Conservation (phyloP, 306 rosid genomes). For the Echinosophora koreensis region DNA sequence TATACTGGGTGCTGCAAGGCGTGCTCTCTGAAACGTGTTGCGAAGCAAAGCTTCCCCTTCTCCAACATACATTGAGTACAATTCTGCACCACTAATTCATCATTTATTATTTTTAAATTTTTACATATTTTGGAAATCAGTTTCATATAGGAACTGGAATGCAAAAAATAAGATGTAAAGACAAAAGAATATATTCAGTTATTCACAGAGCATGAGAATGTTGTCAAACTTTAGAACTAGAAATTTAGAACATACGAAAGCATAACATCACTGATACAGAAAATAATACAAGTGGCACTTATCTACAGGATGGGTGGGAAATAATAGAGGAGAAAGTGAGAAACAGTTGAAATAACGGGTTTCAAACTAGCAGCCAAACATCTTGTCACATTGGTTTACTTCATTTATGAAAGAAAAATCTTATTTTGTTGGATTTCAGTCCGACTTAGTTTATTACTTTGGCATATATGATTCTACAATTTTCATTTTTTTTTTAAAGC, state of each 20-base stretch:
- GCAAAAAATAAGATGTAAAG: slow-evolving; percentile 20
- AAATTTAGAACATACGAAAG: slow-evolving; percentile 11
- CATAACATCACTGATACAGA: slow-evolving; percentile 13
- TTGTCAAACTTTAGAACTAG: not conserved
- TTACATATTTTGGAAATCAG: slow-evolving; percentile 28
- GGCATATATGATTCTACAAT: slow-evolving; percentile 20
- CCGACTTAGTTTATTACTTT: slow-evolving; percentile 7
- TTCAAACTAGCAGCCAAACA: slow-evolving; percentile 12
- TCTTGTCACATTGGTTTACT: not conserved
- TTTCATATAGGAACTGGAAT: slow-evolving; percentile 12
- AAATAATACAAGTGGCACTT: not conserved
- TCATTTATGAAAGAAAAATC: slow-evolving; percentile 1
- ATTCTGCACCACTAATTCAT: slow-evolving; percentile 84
- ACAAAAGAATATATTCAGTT: slow-evolving; percentile 6
- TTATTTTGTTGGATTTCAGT: slow-evolving; percentile 28
- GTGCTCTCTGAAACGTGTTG: slow-evolving; percentile 84
- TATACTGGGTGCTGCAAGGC: slow-evolving; percentile 91
- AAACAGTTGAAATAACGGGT: slow-evolving; percentile 9
- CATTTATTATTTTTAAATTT: slow-evolving; percentile 47
- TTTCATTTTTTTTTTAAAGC: not conserved
- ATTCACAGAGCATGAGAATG: slow-evolving; percentile 18
- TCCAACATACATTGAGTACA: slow-evolving; percentile 94
- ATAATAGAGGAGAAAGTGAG: not conserved
- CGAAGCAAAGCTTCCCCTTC: slow-evolving; percentile 94
- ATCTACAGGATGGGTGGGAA: not conserved